Evolutionary conservation across 805 yeast genomes (phyloP), one percentile per base, ranked within the genome.

Genomic region (Kodamaea neixiangensis): DNA sequence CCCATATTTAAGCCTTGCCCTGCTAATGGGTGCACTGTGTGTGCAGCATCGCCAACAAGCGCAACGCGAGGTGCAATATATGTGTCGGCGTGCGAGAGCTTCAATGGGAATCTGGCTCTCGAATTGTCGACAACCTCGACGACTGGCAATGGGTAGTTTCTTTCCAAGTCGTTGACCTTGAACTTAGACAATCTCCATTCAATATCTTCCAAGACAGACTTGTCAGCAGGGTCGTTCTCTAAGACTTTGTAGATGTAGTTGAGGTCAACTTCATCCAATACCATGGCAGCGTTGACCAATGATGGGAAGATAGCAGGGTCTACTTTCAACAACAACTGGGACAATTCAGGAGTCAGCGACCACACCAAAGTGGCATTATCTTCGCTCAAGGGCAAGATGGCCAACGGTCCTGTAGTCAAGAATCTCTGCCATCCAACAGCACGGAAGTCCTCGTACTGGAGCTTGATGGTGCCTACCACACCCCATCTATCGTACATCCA

Each of bases 1-100:
- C 99, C 99, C 97, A 93, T 91, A 67, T 94, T 94, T 50, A 94
- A 78, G 20, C 99, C 99, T 69, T 94, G 99, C 7, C 99, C 99
- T 3, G 97, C 97, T 53, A 94, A 76, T 2, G 99, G 99, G 66
- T 94, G 98, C 1, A 97, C 89, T 0, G 97, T 87, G 61, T 94
- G 99, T 0, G 98, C 98, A 1, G 99, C 98, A 69, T 94, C 99
- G 20, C 99, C 99, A 7, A 93, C 88, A n/a, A 94, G 72, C 0
- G 97, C 98, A 25, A 93, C 79, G 57, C 98, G 77, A 3, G 88
- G 92, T 1, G 82, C 82, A 15, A 89, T 83, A 64, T 94, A 94
- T 1, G 87, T 80, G 62, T 94, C 98, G 2, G 97, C 96, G 64
- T 94, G 97, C 17, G 91, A 83, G 72, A 93, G 69, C 58, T 85